phyloP scores from a whole-genome alignment of 2,329 filamentous ascomycete genomes.

The Epichloe glyceriae region DNA sequence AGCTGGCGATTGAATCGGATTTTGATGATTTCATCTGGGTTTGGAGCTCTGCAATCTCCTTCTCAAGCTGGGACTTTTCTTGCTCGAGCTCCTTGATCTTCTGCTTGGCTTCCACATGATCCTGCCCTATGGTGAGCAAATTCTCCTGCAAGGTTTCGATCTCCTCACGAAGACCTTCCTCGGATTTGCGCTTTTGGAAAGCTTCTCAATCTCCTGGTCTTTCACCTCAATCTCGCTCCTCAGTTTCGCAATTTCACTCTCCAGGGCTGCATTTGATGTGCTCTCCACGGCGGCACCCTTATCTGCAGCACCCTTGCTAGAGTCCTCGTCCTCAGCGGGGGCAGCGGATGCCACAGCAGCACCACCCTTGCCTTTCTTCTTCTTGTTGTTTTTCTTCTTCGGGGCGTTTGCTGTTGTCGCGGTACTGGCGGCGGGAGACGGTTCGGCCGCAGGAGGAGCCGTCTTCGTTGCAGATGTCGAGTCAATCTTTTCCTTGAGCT shows the following conservation, averaged over 20 bases:
- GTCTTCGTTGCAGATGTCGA: conserved; percentile 10
- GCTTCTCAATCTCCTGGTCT: conserved; percentile 56
- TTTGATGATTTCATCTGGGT: conserved; percentile 44
- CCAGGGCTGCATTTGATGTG: conserved; percentile 25
- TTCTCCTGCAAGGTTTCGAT: conserved; percentile 75
- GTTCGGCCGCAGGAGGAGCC: conserved; percentile 11
- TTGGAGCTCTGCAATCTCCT: conserved; percentile 53
- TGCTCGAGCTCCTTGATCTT: conserved; percentile 56
- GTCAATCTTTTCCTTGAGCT: conserved; percentile 32
- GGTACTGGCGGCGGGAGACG: conserved; percentile 11
- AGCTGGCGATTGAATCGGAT: conserved; percentile 28
- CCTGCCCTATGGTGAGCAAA: conserved; percentile 64
- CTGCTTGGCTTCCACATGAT: conserved; percentile 74
- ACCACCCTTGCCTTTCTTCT: conserved; percentile 74
- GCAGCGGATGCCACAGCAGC: conserved; percentile 27
- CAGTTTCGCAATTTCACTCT: conserved; percentile 36
- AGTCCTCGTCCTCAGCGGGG: conserved; percentile 21
- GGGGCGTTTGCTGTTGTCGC: conserved; percentile 11
- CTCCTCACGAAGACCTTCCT: conserved; percentile 72
- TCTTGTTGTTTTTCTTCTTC: conserved; percentile 69
- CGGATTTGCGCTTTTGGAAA: conserved; percentile 58
- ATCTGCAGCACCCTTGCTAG: neutral
- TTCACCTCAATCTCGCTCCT: conserved; percentile 47
- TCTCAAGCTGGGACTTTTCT: conserved; percentile 54
- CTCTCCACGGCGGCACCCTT: conserved; percentile 9